Evolutionary conservation across 805 yeast genomes (phyloP).

Genomic region (Candida methanosorbosa): DNA sequence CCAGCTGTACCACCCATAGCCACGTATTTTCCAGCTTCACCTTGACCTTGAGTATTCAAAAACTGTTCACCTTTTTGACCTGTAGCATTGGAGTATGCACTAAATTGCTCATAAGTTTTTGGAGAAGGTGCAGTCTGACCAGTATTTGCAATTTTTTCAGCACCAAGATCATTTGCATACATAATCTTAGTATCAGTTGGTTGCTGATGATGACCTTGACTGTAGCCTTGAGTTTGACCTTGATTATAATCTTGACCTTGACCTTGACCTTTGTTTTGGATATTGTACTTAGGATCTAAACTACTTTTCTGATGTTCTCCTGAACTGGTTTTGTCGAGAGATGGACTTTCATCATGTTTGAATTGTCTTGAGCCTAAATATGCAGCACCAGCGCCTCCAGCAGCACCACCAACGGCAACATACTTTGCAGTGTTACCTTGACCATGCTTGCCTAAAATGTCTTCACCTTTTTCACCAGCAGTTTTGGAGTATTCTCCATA

Average conservation of each 20-base stretch:
- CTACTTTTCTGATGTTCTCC: too few species aligned
- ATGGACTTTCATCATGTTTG: too few species aligned
- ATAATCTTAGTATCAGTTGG: not conserved
- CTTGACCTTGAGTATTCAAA: not conserved
- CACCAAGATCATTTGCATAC: too few species aligned
- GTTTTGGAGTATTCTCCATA: slow-evolving; percentile 4
- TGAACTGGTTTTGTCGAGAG: too few species aligned
- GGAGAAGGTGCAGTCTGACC: too few species aligned
- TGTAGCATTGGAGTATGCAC: not conserved
- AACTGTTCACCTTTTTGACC: not conserved
- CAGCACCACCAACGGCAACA: slow-evolving; percentile 7
- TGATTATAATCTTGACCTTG: not conserved
- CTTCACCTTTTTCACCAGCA: slow-evolving; percentile 4
- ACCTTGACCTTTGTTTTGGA: too few species aligned
- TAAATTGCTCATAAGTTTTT: not conserved
- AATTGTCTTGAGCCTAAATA: slow-evolving; percentile 6
- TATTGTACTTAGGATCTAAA: too few species aligned
- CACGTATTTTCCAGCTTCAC: slow-evolving; percentile 2
- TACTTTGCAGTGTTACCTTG: slow-evolving; percentile 6
- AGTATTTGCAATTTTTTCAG: too few species aligned
- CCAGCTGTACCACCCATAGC: not conserved
- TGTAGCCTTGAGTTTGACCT: not conserved
- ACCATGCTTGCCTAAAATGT: slow-evolving; percentile 6
- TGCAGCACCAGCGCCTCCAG: slow-evolving; percentile 9
- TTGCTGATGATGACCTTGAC: not conserved